Evolutionary conservation across 768 basidiomycete genomes (phyloP).

Genomic region (Dentipellis fragilis): DNA sequence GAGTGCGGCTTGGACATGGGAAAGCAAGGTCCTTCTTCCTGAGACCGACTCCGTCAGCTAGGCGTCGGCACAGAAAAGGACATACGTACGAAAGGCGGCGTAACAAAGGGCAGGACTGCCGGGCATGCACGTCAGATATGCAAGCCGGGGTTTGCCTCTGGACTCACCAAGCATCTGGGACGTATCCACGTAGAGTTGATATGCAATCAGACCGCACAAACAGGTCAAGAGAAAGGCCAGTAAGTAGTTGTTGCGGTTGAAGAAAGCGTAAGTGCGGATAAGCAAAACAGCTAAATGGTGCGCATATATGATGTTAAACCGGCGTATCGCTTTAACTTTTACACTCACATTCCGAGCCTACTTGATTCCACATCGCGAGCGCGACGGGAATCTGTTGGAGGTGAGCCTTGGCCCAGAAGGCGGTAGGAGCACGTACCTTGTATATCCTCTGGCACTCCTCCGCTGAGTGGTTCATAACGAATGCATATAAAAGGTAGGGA

Average conservation of each 20-base stretch:
- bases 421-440: conserved; percentile 31
- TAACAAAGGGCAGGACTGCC: conserved; percentile 44
- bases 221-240: conserved; percentile 55
- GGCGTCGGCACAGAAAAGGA: background rate
- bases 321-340: background rate
- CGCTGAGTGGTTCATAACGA: conserved; percentile 56
- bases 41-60: background rate
- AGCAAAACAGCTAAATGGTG: conserved; percentile 53
- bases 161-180: conserved; percentile 66
- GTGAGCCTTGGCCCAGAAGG: background rate
- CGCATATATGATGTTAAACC: conserved; percentile 8
- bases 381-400: conserved; percentile 59
- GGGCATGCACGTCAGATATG: background rate
- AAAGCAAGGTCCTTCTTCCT: conserved; percentile 62
- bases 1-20: conserved; percentile 78
- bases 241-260: conserved; percentile 66
- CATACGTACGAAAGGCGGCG: conserved; percentile 45
- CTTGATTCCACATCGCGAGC: conserved; percentile 83
- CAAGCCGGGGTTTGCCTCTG: background rate
- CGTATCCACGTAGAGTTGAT: conserved; percentile 72
- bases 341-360: conserved; percentile 61
- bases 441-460: conserved; percentile 63
- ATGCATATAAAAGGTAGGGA: conserved; percentile 69
- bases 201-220: conserved; percentile 64
- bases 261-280: conserved; percentile 80